Conservation (phyloP, 2,329 filamentous ascomycete species). For the Blastomyces percursus region DNA sequence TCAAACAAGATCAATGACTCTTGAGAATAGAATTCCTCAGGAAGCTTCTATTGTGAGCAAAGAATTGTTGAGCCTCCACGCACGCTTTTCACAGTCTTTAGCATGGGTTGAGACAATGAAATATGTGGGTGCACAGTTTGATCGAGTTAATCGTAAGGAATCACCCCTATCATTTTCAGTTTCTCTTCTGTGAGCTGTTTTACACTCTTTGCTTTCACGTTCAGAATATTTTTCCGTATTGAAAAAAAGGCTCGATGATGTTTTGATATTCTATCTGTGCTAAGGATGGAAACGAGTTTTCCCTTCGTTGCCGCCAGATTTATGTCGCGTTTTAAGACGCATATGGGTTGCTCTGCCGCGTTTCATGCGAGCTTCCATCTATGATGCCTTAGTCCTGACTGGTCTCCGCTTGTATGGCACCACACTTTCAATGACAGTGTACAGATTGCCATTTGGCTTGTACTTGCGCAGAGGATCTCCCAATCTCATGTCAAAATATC, state of each 20-base stretch:
- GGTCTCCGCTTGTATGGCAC: constrained; percentile 10
- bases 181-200: too few species aligned
- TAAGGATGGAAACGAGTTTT: too few species aligned
- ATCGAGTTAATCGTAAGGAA: too few species aligned
- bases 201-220: too few species aligned
- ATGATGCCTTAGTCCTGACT: constrained; percentile 8
- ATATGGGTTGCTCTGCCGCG: constrained; percentile 4
- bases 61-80: constrained; percentile 8
- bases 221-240: too few species aligned
- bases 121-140: too few species aligned
- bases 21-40: constrained; percentile 10
- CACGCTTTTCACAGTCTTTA: constrained; percentile 7
- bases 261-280: too few species aligned
- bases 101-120: constrained; percentile 7
- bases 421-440: constrained; percentile 11
- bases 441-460: constrained; percentile 13
- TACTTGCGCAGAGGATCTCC: constrained; percentile 12
- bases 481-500: constrained; percentile 5
- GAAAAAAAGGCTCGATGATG: too few species aligned
- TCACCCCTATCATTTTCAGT: too few species aligned
- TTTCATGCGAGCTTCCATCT: constrained; percentile 6
- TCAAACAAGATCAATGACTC: neutral
- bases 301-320: too few species aligned
- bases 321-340: neutral
- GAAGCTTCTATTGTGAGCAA: constrained; percentile 5